A percentile compares a stretch with the other conserved stretches of the same genome.
phyloP scores from a whole-genome alignment of 73 alveolate genomes.

The Paramecium tetraurelia region DNA sequence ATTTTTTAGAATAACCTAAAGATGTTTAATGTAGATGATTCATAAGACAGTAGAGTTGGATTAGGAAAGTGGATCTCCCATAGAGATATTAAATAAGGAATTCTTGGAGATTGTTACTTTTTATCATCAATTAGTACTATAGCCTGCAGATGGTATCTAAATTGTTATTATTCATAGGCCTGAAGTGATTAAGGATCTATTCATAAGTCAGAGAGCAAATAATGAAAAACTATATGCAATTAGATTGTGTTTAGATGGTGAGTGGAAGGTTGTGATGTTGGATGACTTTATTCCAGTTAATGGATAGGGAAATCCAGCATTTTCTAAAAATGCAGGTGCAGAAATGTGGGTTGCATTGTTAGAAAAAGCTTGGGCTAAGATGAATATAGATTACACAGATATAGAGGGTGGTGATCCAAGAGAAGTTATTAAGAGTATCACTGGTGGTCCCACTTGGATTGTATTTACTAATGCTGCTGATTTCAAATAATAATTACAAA shows the following conservation, averaged over 20 bases:
- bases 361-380: conserved; percentile 99
- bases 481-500: conserved; percentile 71
- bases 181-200: conserved; percentile 64
- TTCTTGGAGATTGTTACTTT: conserved; percentile 93
- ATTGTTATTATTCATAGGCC: conserved; percentile 66
- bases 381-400: conserved; percentile 88
- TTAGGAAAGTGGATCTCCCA: conserved; percentile 66
- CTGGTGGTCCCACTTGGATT: conserved; percentile 91
- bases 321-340: conserved; percentile 80
- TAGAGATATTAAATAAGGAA: conserved; percentile 91
- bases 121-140: conserved; percentile 85
- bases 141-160: conserved; percentile 72
- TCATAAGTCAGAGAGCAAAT: conserved; percentile 71
- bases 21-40: not conserved
- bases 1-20: not conserved
- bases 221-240: conserved; percentile 86
- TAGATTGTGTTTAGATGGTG: conserved; percentile 83
- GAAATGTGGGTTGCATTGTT: conserved; percentile 96
- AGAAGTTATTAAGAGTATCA: conserved; percentile 83
- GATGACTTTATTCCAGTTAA: conserved; percentile 94
- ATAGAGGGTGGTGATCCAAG: conserved; percentile 87
- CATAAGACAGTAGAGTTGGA: conserved; percentile 52
- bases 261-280: conserved; percentile 71
- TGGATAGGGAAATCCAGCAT: conserved; percentile 70
- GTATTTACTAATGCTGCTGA: conserved; percentile 74